Base-by-base conservation (phyloP, 345 rosid genomes). In the Iberis pinnata region DNA sequence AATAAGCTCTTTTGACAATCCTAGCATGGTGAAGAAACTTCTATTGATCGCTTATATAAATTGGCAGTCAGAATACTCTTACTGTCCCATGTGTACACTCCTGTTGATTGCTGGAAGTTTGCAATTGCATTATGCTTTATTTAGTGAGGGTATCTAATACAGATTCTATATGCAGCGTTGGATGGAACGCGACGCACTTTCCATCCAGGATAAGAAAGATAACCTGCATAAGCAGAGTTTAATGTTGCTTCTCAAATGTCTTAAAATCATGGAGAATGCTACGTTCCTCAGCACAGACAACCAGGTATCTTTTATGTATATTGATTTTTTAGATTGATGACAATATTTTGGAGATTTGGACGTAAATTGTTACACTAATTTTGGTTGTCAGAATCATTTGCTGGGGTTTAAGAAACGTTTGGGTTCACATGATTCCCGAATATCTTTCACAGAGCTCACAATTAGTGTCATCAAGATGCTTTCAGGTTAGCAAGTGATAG, bases 221-320 rank as follows among this genome's bases (percentile, higher is more conserved):
- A 76, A 68, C 29, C 22, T 46, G 57, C 61, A 70, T 67, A 62
- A 70, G 71, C 73, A 74, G 60, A 82, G 67, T 73, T 73, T 79
- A 45, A 72, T 73, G 61, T 59, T 83, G 64, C 92, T 93, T 60
- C 65, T 81, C 47, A 88, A 88, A 79, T 88, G 89, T 76, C 67
- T 93, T 80, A 88, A 84, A 73, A 86, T 88, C 63, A 86, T 93
- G 97, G 99, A 93, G 74, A 93, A 93, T 76, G 94, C 96, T 47
- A 84, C 99, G 46, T 88, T 88, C 71, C 79, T 86, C 7, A 93
- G 97, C 67, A 78, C 81, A 61, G 96, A 88, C 41, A 93, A 93
- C 71, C 99, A 93, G 95, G 99, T 88, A 72, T 47, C 24, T 20
- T 49, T 54, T 51, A 52, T 39, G 43, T 59, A 37, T 35, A 53